Conservation (phyloP, 1,284 basidiomycete species). For the Ustilago curta region DNA sequence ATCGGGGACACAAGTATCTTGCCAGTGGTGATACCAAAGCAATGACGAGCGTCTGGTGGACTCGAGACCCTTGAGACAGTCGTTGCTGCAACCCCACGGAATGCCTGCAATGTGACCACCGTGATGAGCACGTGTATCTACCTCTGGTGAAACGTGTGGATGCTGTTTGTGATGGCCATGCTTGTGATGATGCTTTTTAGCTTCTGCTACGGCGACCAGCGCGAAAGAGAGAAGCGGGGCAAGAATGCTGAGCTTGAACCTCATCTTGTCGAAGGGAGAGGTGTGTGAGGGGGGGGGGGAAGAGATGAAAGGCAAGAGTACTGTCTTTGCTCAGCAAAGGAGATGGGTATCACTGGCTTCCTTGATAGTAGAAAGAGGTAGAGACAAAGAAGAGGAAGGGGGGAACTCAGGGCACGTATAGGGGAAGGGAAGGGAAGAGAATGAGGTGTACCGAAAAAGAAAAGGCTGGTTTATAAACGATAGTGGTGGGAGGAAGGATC, state of each 20-base stretch:
- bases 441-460: neutral
- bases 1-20: conserved; percentile 30
- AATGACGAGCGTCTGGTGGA: conserved; percentile 23
- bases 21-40: conserved; percentile 61
- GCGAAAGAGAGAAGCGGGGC: conserved; percentile 18
- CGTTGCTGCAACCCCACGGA: conserved; percentile 49
- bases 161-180: conserved; percentile 12
- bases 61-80: conserved; percentile 35
- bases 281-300: neutral
- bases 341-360: no score
- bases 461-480: neutral
- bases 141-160: neutral
- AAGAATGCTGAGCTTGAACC: conserved; percentile 11
- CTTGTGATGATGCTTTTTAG: conserved; percentile 22
- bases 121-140: neutral
- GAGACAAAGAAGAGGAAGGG: neutral
- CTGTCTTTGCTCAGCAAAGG: neutral
- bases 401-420: neutral
- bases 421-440: neutral
- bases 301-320: neutral
- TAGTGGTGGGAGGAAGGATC: neutral
- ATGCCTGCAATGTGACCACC: conserved; percentile 27
- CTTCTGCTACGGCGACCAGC: conserved; percentile 20
- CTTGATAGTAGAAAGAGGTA: neutral
- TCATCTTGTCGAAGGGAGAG: conserved; percentile 8